Base-by-base conservation (phyloP, 2,329 filamentous ascomycete genomes). In the Botrytis cinerea region DNA sequence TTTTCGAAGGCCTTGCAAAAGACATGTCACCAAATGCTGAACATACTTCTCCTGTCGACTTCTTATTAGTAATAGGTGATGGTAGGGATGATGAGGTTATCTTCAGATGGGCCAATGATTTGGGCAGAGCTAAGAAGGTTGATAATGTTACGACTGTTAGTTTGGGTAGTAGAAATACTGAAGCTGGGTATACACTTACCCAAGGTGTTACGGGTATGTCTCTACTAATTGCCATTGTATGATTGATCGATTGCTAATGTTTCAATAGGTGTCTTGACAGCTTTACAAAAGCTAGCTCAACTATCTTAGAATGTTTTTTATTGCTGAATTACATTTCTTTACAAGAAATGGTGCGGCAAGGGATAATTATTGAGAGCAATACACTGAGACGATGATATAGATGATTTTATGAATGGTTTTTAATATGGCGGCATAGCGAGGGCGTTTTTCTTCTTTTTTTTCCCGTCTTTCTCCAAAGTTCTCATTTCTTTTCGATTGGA, bases 71-170 rank as follows among this genome's bases (percentile, higher is more conserved):
- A 10, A 89, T 95, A 48, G 95, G 95, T 54, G 95, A 98, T 80
- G 94, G 95, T 60, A 91, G 95, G 46, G 95, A 98, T 78, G 96
- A 98, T 77, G 95, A 98, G 81, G 92, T 93, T 78, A 92, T 97
- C 32, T 98, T 97, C 84, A 91, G 91, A 75, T 98, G 96, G 95
- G 96, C 95, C 28, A 97, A 98, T 83, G 86, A 89, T 67, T 84
- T 97, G 18, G 86, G 86, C 35, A 86, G 87, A 4, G 83, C 87
- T 14, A 86, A 87, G 28, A 83, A 84, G 3, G 86, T 94, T 61
- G 83, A 90, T 68, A 87, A 93, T 72, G 93, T 96, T 6, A 90
- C 92, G 75, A 97, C 95, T 2, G 94, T 97, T 35, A 97, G 93
- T 76, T 85, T 98, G 51, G 94, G 95, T 69, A 93, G 88, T 80